Conservation (phyloP, 78 protist genomes). For the Dictyostelium firmibasis region DNA sequence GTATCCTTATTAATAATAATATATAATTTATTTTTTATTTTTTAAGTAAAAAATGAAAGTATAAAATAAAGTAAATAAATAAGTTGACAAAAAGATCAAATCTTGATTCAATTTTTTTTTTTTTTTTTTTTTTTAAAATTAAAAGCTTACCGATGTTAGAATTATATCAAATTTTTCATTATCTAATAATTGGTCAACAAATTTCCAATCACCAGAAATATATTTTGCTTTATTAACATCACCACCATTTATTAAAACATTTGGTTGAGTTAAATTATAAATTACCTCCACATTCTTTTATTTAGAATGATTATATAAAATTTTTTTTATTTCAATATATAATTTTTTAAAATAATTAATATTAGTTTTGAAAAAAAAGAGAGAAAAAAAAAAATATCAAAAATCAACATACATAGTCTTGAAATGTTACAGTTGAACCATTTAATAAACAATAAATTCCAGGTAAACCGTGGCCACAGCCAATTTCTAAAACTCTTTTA, state of each 20-base stretch:
- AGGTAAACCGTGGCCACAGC: slow-evolving; percentile 86
- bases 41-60: too few species aligned
- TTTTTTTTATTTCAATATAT: not conserved
- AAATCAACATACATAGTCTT: slow-evolving; percentile 73
- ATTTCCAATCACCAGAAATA: slow-evolving; percentile 70
- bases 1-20: slow-evolving; percentile 15
- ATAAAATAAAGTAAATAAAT: not conserved
- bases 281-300: slow-evolving; percentile 66
- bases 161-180: slow-evolving; percentile 61
- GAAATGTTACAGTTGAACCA: slow-evolving; percentile 69
- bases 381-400: not conserved
- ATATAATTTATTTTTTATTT: too few species aligned
- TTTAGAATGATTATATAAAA: too few species aligned
- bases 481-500: slow-evolving; percentile 74
- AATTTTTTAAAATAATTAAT: not conserved
- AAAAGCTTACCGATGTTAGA: slow-evolving; percentile 37
- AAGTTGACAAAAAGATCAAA: not conserved
- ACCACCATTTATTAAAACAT: not conserved
- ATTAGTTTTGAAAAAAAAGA: not conserved
- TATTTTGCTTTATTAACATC: not conserved
- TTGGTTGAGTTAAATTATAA: slow-evolving; percentile 39
- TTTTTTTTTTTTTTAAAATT: not conserved
- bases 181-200: slow-evolving; percentile 28
- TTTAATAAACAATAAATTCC: slow-evolving; percentile 30
- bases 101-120: not conserved